Evolutionary conservation across 2,329 filamentous ascomycete genomes (phyloP).

Genomic region (Herpotrichia juniperi): DNA sequence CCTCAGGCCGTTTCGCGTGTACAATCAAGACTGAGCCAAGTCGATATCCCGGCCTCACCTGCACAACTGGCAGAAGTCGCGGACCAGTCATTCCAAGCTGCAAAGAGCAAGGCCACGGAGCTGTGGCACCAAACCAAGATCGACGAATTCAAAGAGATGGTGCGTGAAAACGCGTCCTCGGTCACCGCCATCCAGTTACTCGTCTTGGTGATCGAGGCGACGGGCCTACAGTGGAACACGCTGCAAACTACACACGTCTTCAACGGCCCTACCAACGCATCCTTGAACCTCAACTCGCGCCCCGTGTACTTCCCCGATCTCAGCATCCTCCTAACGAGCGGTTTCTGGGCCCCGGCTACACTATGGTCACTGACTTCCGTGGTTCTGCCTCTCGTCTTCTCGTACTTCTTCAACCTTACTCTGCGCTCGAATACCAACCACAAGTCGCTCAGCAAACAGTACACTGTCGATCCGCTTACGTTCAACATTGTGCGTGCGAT

Average conservation of each 20-base stretch:
- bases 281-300: conserved; percentile 63
- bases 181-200: conserved; percentile 57
- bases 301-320: conserved; percentile 78
- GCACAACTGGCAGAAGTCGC: conserved; percentile 65
- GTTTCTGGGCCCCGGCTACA: conserved; percentile 83
- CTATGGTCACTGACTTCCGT: conserved; percentile 78
- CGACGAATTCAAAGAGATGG: conserved; percentile 66
- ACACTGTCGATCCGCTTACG: conserved; percentile 79
- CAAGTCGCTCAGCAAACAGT: conserved; percentile 54
- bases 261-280: conserved; percentile 68
- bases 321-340: conserved; percentile 74
- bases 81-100: conserved; percentile 71
- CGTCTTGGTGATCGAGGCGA: conserved; percentile 66
- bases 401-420: conserved; percentile 92
- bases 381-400: conserved; percentile 71
- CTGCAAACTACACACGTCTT: conserved; percentile 75
- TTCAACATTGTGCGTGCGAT: conserved; percentile 91
- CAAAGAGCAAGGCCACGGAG: conserved; percentile 68
- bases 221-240: conserved; percentile 71
- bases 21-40: conserved; percentile 62
- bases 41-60: conserved; percentile 74
- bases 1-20: conserved; percentile 44
- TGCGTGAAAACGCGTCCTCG: conserved; percentile 74
- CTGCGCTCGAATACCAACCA: conserved; percentile 58
- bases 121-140: conserved; percentile 71